Base-by-base conservation (phyloP, 2,329 filamentous ascomycete genomes). In the Trichoderma sp. region DNA sequence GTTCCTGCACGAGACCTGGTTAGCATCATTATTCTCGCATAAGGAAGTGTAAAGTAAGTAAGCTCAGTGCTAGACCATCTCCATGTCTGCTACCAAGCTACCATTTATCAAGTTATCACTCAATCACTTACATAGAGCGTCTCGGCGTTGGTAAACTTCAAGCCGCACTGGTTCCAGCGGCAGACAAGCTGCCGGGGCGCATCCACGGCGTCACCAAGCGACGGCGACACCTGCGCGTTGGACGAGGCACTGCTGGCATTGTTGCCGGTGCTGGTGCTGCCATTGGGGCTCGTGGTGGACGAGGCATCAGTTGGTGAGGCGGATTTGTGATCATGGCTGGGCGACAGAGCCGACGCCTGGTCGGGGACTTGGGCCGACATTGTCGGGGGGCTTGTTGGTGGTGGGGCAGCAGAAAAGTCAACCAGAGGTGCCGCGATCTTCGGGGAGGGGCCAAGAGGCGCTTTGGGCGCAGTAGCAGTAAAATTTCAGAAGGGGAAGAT, bases 1-100 rank as follows among this genome's bases (percentile, higher is more conserved):
- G 96, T 78, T 98, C 95, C 95, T 98, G 58, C 53, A 62, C 15
- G 47, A 23, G 36, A 23, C 4, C 6, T 34, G 36, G 65, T 64
- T 36, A 64, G 55, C 34, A 63, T 43, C 15, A 17, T 43, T 3
- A 17, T 28, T 20, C 43, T 6, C 36, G 12, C 39, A 12, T 6
- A 53, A 53, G n/a, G 2, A 50, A 50, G n/a, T 11, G 30, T 15
- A 17, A 43, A 20, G 6, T n/a, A 6, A 36, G 34, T 36, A 36
- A 36, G 34, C 34, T 36, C 34, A 36, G 34, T 7, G 34, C 34
- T 36, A 36, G 34, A n/a, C 55, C 55, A 28, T n/a, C 55, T 30
- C 8, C 7, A 13, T 20, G 55, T 17, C 55, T 58, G 8, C 12
- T 12, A n/a, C 39, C 39, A 9, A 43, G 17, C 26, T 11, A 26